Evolutionary conservation across 257 asterid species (phyloP).

Genomic region (Gentiana dahurica): DNA sequence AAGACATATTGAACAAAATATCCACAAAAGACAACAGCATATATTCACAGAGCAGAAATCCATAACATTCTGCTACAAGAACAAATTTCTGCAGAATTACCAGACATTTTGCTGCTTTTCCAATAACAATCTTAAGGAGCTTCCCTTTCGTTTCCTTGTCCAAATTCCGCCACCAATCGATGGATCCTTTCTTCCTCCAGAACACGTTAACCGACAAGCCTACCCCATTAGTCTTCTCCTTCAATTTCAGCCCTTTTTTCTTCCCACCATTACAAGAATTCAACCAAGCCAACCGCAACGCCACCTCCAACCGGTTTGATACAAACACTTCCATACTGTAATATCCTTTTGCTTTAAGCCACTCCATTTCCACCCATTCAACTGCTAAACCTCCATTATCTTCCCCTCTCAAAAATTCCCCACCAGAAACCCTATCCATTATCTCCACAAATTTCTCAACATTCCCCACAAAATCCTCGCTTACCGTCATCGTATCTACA

Average conservation of each 20-base stretch:
- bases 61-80: conserved; percentile 1
- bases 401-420: conserved; percentile 72
- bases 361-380: conserved; percentile 85
- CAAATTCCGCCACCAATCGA: conserved; percentile 96
- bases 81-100: conserved; percentile 26
- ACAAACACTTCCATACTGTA: conserved; percentile 70
- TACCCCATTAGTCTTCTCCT: conserved; percentile 53
- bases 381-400: conserved; percentile 51
- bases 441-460: conserved; percentile 41
- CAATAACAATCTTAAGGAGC: conserved; percentile 45
- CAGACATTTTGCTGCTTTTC: conserved; percentile 69
- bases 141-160: conserved; percentile 51
- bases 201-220: conserved; percentile 66
- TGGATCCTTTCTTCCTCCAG: conserved; percentile 97
- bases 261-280: conserved; percentile 47
- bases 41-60: background rate
- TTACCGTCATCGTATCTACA: conserved; percentile 50
- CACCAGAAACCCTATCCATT: conserved; percentile 53
- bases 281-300: conserved; percentile 81
- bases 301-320: conserved; percentile 70
- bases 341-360: conserved; percentile 85
- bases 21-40: background rate
- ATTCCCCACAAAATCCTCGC: conserved; percentile 54
- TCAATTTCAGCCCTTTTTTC: conserved; percentile 65
- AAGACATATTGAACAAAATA: conserved; percentile 1